Percentiles rank a stretch among this genome's conserved stretches.
These are phyloP conservation scores for Fusarium multiceps DNA, from an alignment of 2,329 filamentous ascomycete genomes.

Conservation along the genomic window DNA sequence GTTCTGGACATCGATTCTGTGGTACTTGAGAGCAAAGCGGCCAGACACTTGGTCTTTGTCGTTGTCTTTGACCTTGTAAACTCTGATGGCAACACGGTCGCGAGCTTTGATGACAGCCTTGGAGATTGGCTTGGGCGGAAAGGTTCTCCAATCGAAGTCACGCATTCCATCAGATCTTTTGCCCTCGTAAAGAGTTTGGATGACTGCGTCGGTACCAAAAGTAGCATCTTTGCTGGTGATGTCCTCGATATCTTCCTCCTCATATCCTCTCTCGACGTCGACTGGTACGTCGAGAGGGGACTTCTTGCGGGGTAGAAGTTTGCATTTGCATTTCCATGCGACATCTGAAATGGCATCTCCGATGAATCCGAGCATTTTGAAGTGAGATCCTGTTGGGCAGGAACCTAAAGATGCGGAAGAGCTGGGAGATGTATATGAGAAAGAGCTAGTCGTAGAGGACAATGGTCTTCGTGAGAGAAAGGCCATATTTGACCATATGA, in stretches of 20 bases:
- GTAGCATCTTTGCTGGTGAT: constrained; percentile 39
- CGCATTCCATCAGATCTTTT: constrained; percentile 32
- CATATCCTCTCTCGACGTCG: constrained; percentile 32
- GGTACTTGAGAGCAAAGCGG: constrained; percentile 53
- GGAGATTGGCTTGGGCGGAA: constrained; percentile 57
- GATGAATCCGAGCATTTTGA: constrained; percentile 26
- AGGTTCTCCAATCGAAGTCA: constrained; percentile 54
- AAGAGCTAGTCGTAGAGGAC: not conserved
- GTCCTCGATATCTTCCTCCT: constrained; percentile 21
- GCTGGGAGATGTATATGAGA: not conserved
- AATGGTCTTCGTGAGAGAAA: not conserved
- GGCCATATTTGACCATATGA: not conserved
- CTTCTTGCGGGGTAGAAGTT: constrained; percentile 41
- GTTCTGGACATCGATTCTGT: constrained; percentile 58
- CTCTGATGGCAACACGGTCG: constrained; percentile 57
- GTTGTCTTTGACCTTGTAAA: constrained; percentile 60
- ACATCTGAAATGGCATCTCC: constrained; percentile 44
- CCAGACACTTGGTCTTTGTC: constrained; percentile 55
- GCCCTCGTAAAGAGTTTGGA: constrained; percentile 57
- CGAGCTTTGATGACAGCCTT: constrained; percentile 52
- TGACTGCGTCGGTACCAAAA: constrained; percentile 47
- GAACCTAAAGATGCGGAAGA: not conserved
- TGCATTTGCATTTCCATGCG: constrained; percentile 50
- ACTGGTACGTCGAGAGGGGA: constrained; percentile 32
- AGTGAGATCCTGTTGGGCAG: not conserved